Conservation (phyloP, 2,329 filamentous ascomycete genomes). For the Lachnellula cervina region DNA sequence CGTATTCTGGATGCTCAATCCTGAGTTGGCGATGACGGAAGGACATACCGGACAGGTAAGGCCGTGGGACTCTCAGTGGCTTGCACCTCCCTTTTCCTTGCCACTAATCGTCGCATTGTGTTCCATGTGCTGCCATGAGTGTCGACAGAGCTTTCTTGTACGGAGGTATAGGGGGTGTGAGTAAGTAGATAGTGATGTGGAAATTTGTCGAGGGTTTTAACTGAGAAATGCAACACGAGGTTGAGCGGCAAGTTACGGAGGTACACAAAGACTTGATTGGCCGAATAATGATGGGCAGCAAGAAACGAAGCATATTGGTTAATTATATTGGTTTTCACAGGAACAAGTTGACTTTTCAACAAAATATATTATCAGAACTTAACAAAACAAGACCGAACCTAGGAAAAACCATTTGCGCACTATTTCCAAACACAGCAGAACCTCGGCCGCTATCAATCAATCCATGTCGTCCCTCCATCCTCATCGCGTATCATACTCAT, state of each 20-base stretch:
- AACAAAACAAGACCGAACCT: too few species aligned
- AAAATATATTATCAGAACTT: too few species aligned
- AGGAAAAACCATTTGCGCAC: too few species aligned
- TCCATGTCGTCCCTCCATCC: too few species aligned
- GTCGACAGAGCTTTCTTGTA: neutral
- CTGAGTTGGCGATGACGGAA: neutral
- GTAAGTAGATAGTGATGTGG: neutral
- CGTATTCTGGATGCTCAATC: neutral
- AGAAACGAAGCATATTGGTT: neutral
- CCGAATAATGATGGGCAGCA: neutral
- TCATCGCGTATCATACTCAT: too few species aligned
- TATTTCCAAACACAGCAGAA: too few species aligned
- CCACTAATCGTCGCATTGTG: neutral
- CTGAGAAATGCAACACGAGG: neutral
- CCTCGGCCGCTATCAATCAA: too few species aligned
- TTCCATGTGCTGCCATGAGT: neutral
- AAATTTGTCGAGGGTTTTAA: neutral
- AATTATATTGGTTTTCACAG: too few species aligned
- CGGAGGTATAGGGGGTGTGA: neutral
- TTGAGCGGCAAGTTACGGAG: neutral
- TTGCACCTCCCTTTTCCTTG: neutral
- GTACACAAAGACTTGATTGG: neutral
- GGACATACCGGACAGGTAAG: neutral
- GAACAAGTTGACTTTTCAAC: too few species aligned
- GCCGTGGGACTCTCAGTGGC: neutral